Conservation (phyloP, 2,329 filamentous ascomycete genomes). For the Alternaria triticimaculans region DNA sequence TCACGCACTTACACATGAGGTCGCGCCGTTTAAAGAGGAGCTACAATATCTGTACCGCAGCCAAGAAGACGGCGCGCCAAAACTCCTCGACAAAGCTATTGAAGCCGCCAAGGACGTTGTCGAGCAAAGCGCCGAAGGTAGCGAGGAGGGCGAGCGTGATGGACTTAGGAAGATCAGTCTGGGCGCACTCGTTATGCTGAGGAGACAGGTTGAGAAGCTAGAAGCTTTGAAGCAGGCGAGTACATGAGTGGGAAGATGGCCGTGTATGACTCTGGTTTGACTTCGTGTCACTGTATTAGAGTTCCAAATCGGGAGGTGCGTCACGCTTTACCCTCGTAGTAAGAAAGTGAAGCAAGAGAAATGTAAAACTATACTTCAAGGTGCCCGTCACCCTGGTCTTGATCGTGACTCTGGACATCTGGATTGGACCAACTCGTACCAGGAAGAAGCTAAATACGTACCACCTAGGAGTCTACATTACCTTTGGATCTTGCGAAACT, state of each 20-base stretch:
- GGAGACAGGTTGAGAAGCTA: slow-evolving; percentile 49
- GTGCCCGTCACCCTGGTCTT: background rate
- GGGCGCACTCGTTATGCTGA: slow-evolving; percentile 55
- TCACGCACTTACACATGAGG: slow-evolving; percentile 51
- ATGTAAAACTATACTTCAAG: background rate
- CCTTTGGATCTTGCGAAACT: too few relatives aligned
- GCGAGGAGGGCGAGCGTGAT: slow-evolving; percentile 44
- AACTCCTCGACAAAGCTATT: slow-evolving; percentile 54
- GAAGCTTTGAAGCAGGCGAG: slow-evolving; percentile 27
- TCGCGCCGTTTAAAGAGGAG: slow-evolving; percentile 59
- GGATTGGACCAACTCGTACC: background rate
- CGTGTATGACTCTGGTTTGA: background rate
- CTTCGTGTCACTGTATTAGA: background rate
- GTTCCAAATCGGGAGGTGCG: background rate
- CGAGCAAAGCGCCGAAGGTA: slow-evolving; percentile 42
- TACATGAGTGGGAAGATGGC: background rate
- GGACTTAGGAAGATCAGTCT: slow-evolving; percentile 56
- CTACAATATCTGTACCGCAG: slow-evolving; percentile 60
- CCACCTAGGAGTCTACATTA: too few relatives aligned
- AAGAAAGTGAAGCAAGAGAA: background rate
- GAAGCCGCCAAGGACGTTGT: slow-evolving; percentile 52
- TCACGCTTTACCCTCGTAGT: background rate
- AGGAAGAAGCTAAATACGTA: background rate
- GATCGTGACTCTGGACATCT: background rate
- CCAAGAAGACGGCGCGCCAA: slow-evolving; percentile 42